phyloP scores from a whole-genome alignment of 306 rosid species.

The Comarum palustre region DNA sequence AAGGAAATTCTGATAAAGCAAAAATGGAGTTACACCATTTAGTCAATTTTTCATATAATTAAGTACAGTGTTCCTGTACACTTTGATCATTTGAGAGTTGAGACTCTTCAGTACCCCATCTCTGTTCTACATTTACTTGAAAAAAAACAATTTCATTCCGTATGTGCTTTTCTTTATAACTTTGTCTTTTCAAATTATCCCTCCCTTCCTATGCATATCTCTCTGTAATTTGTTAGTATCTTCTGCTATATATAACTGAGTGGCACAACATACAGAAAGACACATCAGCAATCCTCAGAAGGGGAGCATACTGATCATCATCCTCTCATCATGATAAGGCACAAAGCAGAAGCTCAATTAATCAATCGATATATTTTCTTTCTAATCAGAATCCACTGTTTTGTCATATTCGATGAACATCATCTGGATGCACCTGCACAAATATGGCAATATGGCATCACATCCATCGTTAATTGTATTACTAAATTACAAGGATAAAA shows the following conservation, averaged over 20 bases:
- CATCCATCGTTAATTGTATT: neutral
- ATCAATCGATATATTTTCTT: constrained; percentile 18
- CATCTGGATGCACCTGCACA: constrained; percentile 46
- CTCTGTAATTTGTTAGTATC: neutral
- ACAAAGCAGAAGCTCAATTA: constrained; percentile 17
- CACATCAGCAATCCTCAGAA: constrained; percentile 10
- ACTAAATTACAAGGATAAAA: neutral
- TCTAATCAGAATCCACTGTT: constrained; percentile 14
- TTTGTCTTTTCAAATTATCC: neutral
- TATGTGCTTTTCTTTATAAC: neutral
- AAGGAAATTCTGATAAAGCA: neutral
- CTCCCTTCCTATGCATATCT: neutral
- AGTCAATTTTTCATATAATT: neutral
- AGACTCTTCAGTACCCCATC: neutral
- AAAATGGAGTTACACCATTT: constrained; percentile 2
- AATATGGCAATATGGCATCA: neutral
- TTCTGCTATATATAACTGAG: neutral
- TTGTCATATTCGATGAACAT: constrained; percentile 24
- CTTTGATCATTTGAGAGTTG: neutral
- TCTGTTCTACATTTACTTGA: neutral
- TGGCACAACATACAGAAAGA: constrained; percentile 8
- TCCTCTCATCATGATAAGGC: neutral
- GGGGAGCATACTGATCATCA: constrained; percentile 14
- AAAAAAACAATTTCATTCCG: neutral
- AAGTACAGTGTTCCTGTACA: neutral